Evolutionary conservation across 106 monocot species (phyloP), one percentile per base, ranked within the genome.

Genomic region (Dactylorhiza incarnata): DNA sequence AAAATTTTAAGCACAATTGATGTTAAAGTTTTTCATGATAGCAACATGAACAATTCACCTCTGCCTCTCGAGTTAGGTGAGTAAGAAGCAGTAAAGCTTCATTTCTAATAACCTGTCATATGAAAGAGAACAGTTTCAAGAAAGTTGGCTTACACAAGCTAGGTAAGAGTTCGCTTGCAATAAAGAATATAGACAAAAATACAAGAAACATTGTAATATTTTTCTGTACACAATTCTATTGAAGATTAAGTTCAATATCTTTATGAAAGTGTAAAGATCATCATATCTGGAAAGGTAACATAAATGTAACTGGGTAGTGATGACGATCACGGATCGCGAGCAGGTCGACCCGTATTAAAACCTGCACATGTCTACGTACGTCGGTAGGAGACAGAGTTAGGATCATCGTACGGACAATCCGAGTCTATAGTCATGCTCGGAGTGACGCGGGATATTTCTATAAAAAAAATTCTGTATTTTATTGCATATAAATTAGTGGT

Each of bases 31-130:
- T 37, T 37, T 37, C 37, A 37, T 37, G 1, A 37, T 49, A 16
- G 44, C 9, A 73, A 78, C 11, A 54, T 74, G 44, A 52, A 23
- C 25, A 67, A 11, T 49, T 50, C 59, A 92, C 94, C 89, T 94
- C 94, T 54, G 99, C 94, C 48, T 99, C 94, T 22, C 99, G 87
- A 81, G 99, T 99, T 48, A 99, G 72, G 77, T 99, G 85, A 73
- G 94, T 99, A 51, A 99, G 94, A 67, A 99, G 89, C 52, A 99
- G 63, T 68, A 94, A 78, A 16, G 99, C 94, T 88, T 99, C 99
- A 86, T 99, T 99, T 78, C 99, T 81, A 75, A 99, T 99, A 51
- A 99, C 99, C 99, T 99, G 48, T 20, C 22, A 83, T 45, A 67
- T 52, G 74, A 25, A 76, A 49, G 14, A 58, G 19, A 75, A 68